Evolutionary conservation across 2,329 filamentous ascomycete genomes (phyloP).

Genomic region (Stagonosporopsis rhizophila): DNA sequence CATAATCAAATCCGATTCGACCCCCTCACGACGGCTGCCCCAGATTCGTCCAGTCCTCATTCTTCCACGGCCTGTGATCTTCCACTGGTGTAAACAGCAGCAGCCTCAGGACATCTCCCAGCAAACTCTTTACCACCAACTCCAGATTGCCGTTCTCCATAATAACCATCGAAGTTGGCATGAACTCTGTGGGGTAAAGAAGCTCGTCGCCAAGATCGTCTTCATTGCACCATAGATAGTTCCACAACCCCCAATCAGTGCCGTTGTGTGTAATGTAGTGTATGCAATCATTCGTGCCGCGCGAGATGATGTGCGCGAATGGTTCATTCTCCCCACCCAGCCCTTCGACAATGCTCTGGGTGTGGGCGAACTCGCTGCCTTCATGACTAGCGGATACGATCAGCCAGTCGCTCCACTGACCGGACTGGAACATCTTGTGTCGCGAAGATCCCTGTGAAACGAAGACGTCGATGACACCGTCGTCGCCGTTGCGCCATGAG

Average conservation of each 20-base stretch:
- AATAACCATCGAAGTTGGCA: slow-evolving; percentile 4
- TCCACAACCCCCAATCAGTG: slow-evolving; percentile 15
- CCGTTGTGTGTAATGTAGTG: slow-evolving; percentile 15
- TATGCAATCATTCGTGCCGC: slow-evolving; percentile 18
- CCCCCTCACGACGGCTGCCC: not conserved
- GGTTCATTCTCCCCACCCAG: slow-evolving; percentile 5
- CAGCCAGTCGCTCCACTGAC: slow-evolving; percentile 18
- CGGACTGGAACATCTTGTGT: slow-evolving; percentile 15
- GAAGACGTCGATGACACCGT: slow-evolving; percentile 17
- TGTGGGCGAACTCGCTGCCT: slow-evolving; percentile 14
- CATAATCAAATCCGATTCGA: not conserved
- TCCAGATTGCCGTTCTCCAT: not conserved
- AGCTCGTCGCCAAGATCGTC: not conserved
- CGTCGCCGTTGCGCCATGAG: slow-evolving; percentile 2
- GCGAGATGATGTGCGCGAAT: slow-evolving; percentile 13
- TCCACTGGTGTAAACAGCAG: not conserved
- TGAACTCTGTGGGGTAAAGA: not conserved
- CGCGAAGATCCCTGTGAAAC: not conserved
- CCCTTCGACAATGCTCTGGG: slow-evolving; percentile 17
- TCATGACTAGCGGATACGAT: slow-evolving; percentile 15
- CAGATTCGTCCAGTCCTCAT: slow-evolving; percentile 7
- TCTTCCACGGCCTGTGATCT: not conserved
- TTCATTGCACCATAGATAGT: not conserved
- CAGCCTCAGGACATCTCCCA: not conserved
- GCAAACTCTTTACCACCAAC: not conserved